phyloP scores from a whole-genome alignment of 257 asterid genomes.

The Scutellaria galericulata region DNA sequence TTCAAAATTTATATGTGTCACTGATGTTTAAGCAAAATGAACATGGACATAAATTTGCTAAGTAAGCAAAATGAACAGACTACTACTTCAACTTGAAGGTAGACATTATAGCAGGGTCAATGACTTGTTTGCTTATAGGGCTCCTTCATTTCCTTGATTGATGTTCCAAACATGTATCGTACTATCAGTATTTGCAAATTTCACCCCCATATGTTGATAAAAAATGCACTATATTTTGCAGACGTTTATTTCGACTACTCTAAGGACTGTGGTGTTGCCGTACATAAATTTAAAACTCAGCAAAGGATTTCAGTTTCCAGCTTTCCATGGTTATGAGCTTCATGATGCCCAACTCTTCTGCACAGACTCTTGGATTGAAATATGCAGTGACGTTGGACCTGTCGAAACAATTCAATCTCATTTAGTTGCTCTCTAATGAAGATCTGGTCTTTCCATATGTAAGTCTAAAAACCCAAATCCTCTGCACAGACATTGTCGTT shows the following conservation, averaged over 20 bases:
- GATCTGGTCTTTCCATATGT: slow-evolving; percentile 50
- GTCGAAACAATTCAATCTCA: slow-evolving; percentile 34
- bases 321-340: slow-evolving; percentile 70
- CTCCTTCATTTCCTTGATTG: background rate
- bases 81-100: too few species aligned
- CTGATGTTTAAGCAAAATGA: too few species aligned
- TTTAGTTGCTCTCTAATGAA: slow-evolving; percentile 40
- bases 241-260: slow-evolving; percentile 58
- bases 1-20: too few species aligned
- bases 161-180: background rate
- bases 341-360: slow-evolving; percentile 57
- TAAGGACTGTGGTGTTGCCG: slow-evolving; percentile 73
- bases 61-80: background rate
- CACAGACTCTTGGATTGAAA: slow-evolving; percentile 57
- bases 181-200: slow-evolving; percentile 3
- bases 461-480: slow-evolving; percentile 43
- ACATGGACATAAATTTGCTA: background rate
- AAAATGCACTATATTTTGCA: slow-evolving; percentile 43
- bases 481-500: slow-evolving; percentile 39
- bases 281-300: slow-evolving; percentile 63
- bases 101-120: background rate
- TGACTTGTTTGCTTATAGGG: background rate
- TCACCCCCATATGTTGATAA: slow-evolving; percentile 5
- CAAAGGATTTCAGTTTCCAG: slow-evolving; percentile 65
- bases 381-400: slow-evolving; percentile 65